Evolutionary conservation across 2,329 filamentous ascomycete species (phyloP), one percentile per base, ranked within the genome.

Genomic region (Hypoxylon sp.): DNA sequence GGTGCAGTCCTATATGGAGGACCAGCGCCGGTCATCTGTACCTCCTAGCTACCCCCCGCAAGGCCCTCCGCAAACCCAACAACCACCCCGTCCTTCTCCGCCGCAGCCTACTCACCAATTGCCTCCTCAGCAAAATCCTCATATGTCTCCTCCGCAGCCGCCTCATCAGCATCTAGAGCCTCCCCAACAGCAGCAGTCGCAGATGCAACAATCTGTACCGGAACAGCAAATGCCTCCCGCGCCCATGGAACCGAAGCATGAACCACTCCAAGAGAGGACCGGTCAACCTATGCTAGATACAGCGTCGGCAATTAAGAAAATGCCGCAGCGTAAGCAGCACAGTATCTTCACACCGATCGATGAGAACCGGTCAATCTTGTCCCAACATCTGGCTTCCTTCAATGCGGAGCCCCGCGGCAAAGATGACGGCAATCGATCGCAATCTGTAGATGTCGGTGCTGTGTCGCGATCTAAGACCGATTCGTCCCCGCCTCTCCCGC

Each of bases 261-360:
- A 88, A n/a, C 81, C 83, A 62, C 78, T 82, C 8, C 80, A 83
- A 21, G 82, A 86, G 15, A 79, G 83, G 37, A 80, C 81, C 2
- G 80, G 83, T 65, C 81, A 82, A 35, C 85, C 81, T 7, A 74
- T 85, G 47, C 76, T 86, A 57, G 87, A 87, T 72, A 88, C 83
- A 5, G 83, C 83, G 53, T 79, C 80, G 37, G 82, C 82, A 17
- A 86, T 89, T 69, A 88, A 88, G 79, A 89, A 87, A 72, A 82
- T 92, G 70, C 90, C 91, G 1, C 92, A 91, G 75, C 90, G 92
- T 35, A 94, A 94, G 78, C 91, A 91, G 21, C 91, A 94, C 77
- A 98, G 94, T 79, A 98, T 99, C 66, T 98, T 98, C 78, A 99
- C 96, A 0, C 96, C 96, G 0, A 97, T 99, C 69, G 96, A 98